A percentile compares a stretch with the other conserved stretches of the same genome.
phyloP scores from a whole-genome alignment of 371 early-diverging fungal species.

The Actinomortierella ambigua region DNA sequence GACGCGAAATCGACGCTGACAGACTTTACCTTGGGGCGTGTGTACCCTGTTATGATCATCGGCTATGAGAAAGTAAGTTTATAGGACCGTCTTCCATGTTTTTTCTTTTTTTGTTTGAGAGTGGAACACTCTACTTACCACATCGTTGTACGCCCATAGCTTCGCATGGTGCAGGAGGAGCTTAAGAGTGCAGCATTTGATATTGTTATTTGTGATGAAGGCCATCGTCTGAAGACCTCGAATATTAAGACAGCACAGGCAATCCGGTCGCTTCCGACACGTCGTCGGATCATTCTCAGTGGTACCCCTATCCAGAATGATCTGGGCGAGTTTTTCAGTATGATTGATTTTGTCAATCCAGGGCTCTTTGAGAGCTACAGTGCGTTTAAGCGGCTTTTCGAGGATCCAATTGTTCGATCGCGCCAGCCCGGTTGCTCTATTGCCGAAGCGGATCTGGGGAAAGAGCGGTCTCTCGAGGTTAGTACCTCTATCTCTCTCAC shows the following conservation, averaged over 20 bases:
- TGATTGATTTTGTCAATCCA: slow-evolving; percentile 74
- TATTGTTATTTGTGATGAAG: slow-evolving; percentile 53
- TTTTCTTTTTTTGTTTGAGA: neutral
- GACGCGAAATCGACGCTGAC: slow-evolving; percentile 51
- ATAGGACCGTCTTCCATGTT: neutral
- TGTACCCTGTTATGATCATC: slow-evolving; percentile 60
- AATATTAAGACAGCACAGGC: slow-evolving; percentile 57
- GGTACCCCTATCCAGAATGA: slow-evolving; percentile 79
- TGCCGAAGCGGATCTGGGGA: slow-evolving; percentile 50
- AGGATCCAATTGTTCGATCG: slow-evolving; percentile 54
- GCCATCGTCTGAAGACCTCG: slow-evolving; percentile 70
- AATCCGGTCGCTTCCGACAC: slow-evolving; percentile 49
- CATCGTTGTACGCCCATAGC: slow-evolving; percentile 1
- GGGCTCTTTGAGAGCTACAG: slow-evolving; percentile 56
- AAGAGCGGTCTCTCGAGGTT: slow-evolving; percentile 50
- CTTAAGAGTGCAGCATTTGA: slow-evolving; percentile 51
- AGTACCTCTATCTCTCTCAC: too few relatives aligned
- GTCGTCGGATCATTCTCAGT: slow-evolving; percentile 58
- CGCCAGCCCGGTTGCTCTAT: slow-evolving; percentile 46
- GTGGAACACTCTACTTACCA: neutral
- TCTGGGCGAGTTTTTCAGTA: slow-evolving; percentile 56
- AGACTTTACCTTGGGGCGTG: slow-evolving; percentile 54
- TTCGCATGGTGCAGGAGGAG: slow-evolving; percentile 42
- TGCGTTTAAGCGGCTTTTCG: slow-evolving; percentile 52
- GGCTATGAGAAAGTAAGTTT: slow-evolving; percentile 55